Evolutionary conservation across 2,329 filamentous ascomycete genomes (phyloP).

Genomic region (Cadophora sp.): DNA sequence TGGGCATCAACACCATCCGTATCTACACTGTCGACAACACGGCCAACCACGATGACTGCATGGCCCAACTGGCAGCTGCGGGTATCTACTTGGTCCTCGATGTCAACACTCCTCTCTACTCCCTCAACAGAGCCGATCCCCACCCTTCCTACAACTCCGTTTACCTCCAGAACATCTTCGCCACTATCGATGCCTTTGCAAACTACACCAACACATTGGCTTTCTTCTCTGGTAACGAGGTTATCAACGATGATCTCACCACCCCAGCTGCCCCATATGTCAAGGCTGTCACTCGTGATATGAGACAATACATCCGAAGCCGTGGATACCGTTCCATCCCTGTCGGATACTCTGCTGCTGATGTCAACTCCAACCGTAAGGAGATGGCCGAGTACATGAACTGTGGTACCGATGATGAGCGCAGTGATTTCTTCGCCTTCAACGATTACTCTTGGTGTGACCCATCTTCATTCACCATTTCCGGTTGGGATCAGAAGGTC

Average conservation of each 20-base stretch:
- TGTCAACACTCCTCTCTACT: constrained; percentile 74
- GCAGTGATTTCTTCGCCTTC: constrained; percentile 71
- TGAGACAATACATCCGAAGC: constrained; percentile 59
- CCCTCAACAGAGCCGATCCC: constrained; percentile 67
- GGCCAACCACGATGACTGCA: constrained; percentile 71
- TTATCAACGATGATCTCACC: constrained; percentile 60
- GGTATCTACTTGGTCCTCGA: constrained; percentile 78
- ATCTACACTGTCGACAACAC: constrained; percentile 78
- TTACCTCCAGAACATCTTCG: constrained; percentile 75
- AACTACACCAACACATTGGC: constrained; percentile 73
- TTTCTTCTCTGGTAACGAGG: constrained; percentile 67
- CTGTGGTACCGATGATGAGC: constrained; percentile 70
- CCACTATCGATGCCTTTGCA: constrained; percentile 71
- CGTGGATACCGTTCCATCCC: constrained; percentile 58
- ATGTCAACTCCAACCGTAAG: constrained; percentile 71
- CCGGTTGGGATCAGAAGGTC: constrained; percentile 74
- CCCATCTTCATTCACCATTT: constrained; percentile 61
- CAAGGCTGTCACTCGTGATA: constrained; percentile 64
- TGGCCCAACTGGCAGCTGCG: constrained; percentile 69
- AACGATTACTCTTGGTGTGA: constrained; percentile 74
- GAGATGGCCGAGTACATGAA: constrained; percentile 77
- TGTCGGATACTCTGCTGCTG: constrained; percentile 67
- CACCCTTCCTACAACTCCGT: constrained; percentile 70
- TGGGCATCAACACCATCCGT: constrained; percentile 75
- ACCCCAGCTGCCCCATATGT: constrained; percentile 61